Conservation (phyloP, 1,284 basidiomycete genomes). For the Irpex sp. region DNA sequence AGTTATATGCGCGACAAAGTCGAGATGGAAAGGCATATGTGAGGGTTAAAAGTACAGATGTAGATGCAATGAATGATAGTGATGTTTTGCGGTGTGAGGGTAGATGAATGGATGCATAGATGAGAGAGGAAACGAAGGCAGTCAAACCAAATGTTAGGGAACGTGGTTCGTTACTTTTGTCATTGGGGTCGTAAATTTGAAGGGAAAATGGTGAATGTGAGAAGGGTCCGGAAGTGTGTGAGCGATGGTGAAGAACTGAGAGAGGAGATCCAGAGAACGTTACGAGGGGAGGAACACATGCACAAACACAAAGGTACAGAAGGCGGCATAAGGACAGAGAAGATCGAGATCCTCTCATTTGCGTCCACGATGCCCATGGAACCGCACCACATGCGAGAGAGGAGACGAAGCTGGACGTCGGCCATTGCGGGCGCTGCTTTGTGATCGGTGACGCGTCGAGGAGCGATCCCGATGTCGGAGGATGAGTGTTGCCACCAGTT, state of each 20-base stretch:
- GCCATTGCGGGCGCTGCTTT: slow-evolving; percentile 4
- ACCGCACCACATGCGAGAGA: slow-evolving; percentile 8
- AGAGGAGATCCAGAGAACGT: not conserved
- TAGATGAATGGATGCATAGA: not conserved
- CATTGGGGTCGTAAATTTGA: not conserved
- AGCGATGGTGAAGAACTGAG: not conserved
- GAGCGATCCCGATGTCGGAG: slow-evolving; percentile 28
- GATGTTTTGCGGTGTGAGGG: not conserved
- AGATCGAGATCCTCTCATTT: not conserved
- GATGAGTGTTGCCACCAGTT: slow-evolving; percentile 29
- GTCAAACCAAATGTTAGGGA: not conserved
- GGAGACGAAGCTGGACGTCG: slow-evolving; percentile 12
- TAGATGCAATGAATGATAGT: not conserved
- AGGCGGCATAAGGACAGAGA: not conserved
- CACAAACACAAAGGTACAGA: not conserved
- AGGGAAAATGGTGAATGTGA: not conserved
- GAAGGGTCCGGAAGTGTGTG: not conserved
- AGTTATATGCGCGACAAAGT: no score
- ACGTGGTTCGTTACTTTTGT: not conserved
- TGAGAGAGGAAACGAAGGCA: not conserved
- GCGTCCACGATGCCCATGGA: not conserved
- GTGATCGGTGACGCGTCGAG: slow-evolving; percentile 18
- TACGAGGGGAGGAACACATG: not conserved
- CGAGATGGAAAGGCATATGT: not conserved
- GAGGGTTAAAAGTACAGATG: not conserved